Evolutionary conservation across 352 stramenopile species (phyloP), one percentile per base, ranked within the genome.

Genomic region (Pythium aquatile): DNA sequence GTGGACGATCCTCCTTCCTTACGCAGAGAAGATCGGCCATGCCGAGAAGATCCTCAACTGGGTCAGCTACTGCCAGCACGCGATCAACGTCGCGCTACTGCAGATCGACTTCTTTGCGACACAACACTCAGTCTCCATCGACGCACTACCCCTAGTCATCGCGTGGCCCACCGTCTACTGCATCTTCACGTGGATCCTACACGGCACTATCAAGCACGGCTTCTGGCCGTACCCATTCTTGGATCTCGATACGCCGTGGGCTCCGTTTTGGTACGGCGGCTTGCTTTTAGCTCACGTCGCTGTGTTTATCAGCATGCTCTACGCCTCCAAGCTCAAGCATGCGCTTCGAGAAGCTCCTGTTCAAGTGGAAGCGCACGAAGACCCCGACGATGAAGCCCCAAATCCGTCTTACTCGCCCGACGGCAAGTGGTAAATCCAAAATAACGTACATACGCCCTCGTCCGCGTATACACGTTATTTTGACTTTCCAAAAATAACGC

Each of bases 171-270:
- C 81, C 2, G 16, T 77, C 39, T 94, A 94, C 69, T 73, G 77
- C 10, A 58, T 94, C 9, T 92, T 91, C 58, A 70, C 84, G 10
- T 94, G 85, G 83, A 79, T 92, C 42, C 61, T 94, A 26, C 85
- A 94, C 63, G 79, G 74, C 39, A 88, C 76, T 0, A 70, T 90
- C 42, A 77, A 76, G 7, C 77, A 76, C 42, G 79, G 79, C 20
- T 91, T 90, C 58, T 94, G 83, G 85, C 85, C 83, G 17, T 94
- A 94, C 53, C 85, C 85, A 44, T 94, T 94, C 66, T 61, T 94
- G 26, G 62, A 87, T 24, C 47, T 91, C 24, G 55, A 91, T 52
- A 90, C 81, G n/a, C 85, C 82, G 6, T 90, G 69, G 69, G 82
- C 85, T 2, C 83, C 83, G 3, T 55, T 91, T 28, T 92, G 83